These are phyloP conservation scores for Pestalotiopsis fici DNA, from an alignment of 2,329 filamentous ascomycete genomes.

Conservation along the genomic window DNA sequence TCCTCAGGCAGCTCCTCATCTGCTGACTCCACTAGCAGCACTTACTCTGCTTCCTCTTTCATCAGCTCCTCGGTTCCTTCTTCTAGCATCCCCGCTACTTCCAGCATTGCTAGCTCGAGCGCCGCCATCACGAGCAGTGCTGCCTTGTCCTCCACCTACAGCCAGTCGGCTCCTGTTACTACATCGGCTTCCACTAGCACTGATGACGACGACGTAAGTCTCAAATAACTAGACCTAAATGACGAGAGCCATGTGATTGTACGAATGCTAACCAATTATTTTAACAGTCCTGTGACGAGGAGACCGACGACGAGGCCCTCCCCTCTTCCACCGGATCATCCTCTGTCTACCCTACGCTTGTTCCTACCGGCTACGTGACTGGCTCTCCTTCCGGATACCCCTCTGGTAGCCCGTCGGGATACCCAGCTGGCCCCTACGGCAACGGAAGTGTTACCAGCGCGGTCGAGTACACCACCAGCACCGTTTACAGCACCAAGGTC, in stretches of 20 bases:
- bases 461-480: slow-evolving; percentile 15
- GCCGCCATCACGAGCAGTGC: slow-evolving; percentile 7
- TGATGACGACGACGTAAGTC: background rate
- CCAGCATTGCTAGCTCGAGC: background rate
- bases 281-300: background rate
- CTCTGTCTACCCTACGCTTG: background rate
- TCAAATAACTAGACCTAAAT: background rate
- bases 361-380: background rate
- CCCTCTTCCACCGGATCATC: background rate
- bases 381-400: background rate
- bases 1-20: background rate
- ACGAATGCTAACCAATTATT: background rate
- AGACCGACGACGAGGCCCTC: background rate
- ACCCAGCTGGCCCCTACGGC: background rate
- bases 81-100: background rate
- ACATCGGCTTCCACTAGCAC: background rate
- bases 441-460: background rate
- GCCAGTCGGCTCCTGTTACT: background rate
- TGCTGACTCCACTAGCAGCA: background rate
- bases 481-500: slow-evolving; percentile 32
- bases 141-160: background rate
- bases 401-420: background rate
- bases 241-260: too few relatives aligned
- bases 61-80: background rate
- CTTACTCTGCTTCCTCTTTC: background rate